Conservation (phyloP, 441 rosid genomes). For the Bocquillonia castaneifolia region DNA sequence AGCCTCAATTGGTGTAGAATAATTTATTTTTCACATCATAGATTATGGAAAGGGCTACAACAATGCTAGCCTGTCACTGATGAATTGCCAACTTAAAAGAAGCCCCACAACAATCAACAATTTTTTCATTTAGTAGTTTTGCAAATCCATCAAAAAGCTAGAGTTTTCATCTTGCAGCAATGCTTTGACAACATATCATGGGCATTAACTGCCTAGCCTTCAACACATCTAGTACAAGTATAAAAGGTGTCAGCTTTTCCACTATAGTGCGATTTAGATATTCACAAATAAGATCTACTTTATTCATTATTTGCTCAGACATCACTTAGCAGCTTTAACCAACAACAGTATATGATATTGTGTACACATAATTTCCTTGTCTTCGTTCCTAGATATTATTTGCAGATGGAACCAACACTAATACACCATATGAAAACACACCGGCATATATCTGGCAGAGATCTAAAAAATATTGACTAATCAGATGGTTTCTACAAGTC, state of each 20-base stretch:
- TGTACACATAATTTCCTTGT: background rate
- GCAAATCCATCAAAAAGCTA: background rate
- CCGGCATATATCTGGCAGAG: constrained; percentile 4
- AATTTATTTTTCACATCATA: background rate
- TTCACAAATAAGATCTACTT: background rate
- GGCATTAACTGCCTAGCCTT: background rate
- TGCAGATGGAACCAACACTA: background rate
- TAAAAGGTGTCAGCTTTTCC: background rate
- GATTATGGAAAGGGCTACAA: background rate
- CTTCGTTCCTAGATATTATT: background rate
- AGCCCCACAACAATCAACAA: background rate
- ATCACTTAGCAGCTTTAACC: background rate
- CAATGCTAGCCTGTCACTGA: background rate
- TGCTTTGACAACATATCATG: background rate
- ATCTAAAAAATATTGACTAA: background rate
- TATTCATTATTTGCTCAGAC: background rate
- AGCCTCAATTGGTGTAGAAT: background rate
- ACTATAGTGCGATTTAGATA: background rate
- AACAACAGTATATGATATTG: background rate
- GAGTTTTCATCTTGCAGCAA: constrained; percentile 4
- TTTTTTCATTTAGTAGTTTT: too few species aligned
- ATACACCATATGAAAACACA: background rate
- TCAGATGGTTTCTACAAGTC: background rate
- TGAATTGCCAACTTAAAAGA: background rate
- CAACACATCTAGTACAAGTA: background rate